Evolutionary conservation across 495 filamentous ascomycete genomes (phyloP), one percentile per base, ranked within the genome.

Genomic region (Corynascus novoguineensis): DNA sequence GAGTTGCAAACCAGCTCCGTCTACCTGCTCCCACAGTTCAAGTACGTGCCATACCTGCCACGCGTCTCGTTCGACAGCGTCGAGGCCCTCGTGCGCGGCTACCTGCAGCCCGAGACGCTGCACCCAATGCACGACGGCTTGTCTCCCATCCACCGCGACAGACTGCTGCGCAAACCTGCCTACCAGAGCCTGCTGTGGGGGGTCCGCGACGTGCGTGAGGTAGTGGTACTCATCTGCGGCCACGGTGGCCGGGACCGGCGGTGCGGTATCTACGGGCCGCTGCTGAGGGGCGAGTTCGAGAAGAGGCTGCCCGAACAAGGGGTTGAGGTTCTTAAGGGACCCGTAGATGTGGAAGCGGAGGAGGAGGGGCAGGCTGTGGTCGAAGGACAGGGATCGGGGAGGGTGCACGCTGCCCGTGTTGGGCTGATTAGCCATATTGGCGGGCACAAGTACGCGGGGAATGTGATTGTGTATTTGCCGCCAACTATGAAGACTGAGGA

Each of bases 401-500:
- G 41, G 22, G 58, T 42, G 19, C 55, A 46, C 6, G 37, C 74
- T 45, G 81, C 80, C 4, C 77, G 83, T 59, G 80, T 96, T 6
- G 89, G 83, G 1, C 68, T 87, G 45, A 90, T 92, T 55, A 92
- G 87, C 67, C 92, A 97, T 73, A 82, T 97, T 52, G 89, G 90
- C 0, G 92, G 92, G 1, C 92, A 97, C 62, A 93, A 93, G 60
- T 96, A 86, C 64, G 92, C 92, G 0, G 92, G 92, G 4, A 97
- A 97, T 73, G 84, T 96, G 14, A 90, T 97, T 47, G 72, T 97
- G 1, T 97, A 96, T 68, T 72, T 96, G 4, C 92, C 92, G 4
- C 85, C 84, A 4, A 55, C 58, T 0, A 50, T 75, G 38, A 75
- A 67, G 60, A 72, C 65, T 7, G 53, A 28, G 24, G 65, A 62